These are phyloP conservation scores for Fagus sylvatica DNA, from an alignment of 306 rosid genomes.

Conservation along the genomic window DNA sequence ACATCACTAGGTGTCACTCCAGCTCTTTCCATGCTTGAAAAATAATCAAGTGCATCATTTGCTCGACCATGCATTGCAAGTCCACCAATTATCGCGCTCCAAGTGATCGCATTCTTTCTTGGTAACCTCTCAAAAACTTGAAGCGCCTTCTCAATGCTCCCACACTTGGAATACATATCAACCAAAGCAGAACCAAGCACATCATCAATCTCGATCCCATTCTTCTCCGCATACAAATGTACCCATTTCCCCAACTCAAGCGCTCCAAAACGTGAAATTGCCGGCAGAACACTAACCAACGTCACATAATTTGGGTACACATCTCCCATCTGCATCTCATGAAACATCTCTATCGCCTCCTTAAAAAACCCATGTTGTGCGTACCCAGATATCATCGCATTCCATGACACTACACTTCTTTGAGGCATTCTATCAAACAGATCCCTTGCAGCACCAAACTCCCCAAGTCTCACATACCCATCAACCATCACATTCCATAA, in stretches of 20 bases:
- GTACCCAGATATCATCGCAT: constrained; percentile 68
- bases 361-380: constrained; percentile 61
- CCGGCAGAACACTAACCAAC: constrained; percentile 67
- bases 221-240: constrained; percentile 64
- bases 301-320: constrained; percentile 66
- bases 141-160: constrained; percentile 75
- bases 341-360: constrained; percentile 64
- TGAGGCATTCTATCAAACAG: constrained; percentile 63
- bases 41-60: constrained; percentile 41
- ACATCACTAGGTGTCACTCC: constrained; percentile 69
- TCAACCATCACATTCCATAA: constrained; percentile 68
- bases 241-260: constrained; percentile 79
- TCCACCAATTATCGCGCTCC: constrained; percentile 66
- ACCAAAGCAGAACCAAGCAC: constrained; percentile 78
- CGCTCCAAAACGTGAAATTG: constrained; percentile 64
- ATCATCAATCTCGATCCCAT: constrained; percentile 45
- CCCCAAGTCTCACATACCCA: constrained; percentile 60
- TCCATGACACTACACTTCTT: constrained; percentile 79
- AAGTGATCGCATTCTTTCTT: constrained; percentile 57
- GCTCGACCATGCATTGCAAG: constrained; percentile 77
- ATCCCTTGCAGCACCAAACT: constrained; percentile 42
- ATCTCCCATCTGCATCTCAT: constrained; percentile 53
- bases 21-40: constrained; percentile 51
- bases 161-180: constrained; percentile 77
- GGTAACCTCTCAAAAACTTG: constrained; percentile 65